Evolutionary conservation across 768 basidiomycete species (phyloP).

Genomic region (Tricholoma saponaceum): DNA sequence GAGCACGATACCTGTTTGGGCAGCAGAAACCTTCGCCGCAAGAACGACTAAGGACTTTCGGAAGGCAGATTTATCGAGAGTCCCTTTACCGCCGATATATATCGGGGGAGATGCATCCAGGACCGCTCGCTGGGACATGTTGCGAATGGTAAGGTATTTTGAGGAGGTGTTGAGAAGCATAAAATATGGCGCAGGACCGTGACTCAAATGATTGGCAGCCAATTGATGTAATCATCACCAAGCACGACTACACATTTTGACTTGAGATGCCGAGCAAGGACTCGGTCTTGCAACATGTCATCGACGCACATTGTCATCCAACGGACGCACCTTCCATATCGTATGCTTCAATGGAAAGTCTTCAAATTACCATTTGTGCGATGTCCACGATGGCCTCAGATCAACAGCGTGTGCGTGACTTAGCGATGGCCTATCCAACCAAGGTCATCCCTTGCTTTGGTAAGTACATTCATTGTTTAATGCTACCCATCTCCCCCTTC

Average conservation of each 20-base stretch:
- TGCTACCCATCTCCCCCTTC: conserved; percentile 10
- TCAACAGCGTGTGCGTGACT: conserved; percentile 64
- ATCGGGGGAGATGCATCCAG: conserved; percentile 37
- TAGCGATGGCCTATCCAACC: conserved; percentile 57
- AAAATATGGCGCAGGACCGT: too few species aligned
- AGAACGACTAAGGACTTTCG: conserved; percentile 61
- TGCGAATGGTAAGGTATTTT: neutral
- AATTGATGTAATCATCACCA: too few species aligned
- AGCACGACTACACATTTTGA: neutral
- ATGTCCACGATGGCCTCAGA: conserved; percentile 71
- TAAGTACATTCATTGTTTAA: conserved; percentile 31
- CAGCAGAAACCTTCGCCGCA: conserved; percentile 58
- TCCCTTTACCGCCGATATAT: conserved; percentile 43
- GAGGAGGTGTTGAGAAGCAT: neutral
- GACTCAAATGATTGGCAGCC: too few species aligned
- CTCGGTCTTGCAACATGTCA: conserved; percentile 65
- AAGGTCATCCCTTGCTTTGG: conserved; percentile 89
- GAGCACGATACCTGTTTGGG: conserved; percentile 50
- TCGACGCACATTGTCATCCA: conserved; percentile 92
- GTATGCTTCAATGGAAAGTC: conserved; percentile 44
- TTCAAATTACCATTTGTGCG: conserved; percentile 72
- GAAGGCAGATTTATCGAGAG: conserved; percentile 64
- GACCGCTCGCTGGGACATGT: conserved; percentile 33
- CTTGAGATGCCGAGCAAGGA: conserved; percentile 22
- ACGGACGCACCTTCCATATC: conserved; percentile 61